phyloP scores from a whole-genome alignment of 1,139 yeast genomes.

The Scheffersomyces insectosa region DNA sequence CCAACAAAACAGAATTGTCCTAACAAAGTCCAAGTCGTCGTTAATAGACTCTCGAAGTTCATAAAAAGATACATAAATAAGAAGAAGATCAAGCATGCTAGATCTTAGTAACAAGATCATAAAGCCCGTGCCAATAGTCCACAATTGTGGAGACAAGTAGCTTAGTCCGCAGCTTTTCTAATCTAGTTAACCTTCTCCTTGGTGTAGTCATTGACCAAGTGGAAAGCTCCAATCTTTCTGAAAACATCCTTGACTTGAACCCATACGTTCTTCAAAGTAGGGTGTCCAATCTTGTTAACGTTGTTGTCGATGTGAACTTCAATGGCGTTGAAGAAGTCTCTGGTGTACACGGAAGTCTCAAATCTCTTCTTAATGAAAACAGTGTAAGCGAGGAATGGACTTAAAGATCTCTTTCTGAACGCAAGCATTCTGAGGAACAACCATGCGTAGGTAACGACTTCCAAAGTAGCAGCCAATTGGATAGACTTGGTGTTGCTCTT shows the following conservation, averaged over 20 bases:
- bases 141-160: background rate
- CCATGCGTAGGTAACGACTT: constrained; percentile 55
- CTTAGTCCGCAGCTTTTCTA: background rate
- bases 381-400: constrained; percentile 58
- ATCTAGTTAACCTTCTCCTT: constrained; percentile 20
- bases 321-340: constrained; percentile 66
- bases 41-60: background rate
- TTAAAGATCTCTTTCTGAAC: constrained; percentile 66
- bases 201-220: constrained; percentile 39
- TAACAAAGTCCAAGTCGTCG: too few relatives aligned
- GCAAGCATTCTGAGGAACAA: constrained; percentile 55
- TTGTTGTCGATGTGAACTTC: constrained; percentile 73
- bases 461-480: constrained; percentile 69
- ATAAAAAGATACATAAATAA: background rate
- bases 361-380: constrained; percentile 75
- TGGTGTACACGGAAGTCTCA: constrained; percentile 74
- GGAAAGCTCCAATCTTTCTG: constrained; percentile 33
- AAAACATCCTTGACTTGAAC: constrained; percentile 49
- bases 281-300: constrained; percentile 54
- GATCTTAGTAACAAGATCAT: background rate
- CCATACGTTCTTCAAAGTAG: constrained; percentile 68
- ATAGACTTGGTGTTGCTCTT: constrained; percentile 70
- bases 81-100: background rate
- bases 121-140: background rate
- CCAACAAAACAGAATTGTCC: too few relatives aligned